phyloP scores from a whole-genome alignment of 192 early-diverging fungal genomes.

The Piromyces finnis region DNA sequence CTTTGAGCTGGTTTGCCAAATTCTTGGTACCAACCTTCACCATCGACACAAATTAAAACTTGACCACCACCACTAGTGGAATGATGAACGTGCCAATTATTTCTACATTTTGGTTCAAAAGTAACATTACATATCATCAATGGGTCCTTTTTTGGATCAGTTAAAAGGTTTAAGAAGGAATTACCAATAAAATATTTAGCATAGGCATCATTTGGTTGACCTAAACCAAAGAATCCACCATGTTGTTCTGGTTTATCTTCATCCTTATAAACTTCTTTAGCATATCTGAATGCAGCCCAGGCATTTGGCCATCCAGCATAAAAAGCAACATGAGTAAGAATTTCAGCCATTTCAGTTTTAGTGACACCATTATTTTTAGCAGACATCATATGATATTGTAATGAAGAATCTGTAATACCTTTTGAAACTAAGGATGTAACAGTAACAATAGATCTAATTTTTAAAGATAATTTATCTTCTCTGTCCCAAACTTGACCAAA shows the following conservation, averaged over 20 bases:
- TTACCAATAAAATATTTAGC: not conserved
- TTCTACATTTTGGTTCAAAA: not conserved
- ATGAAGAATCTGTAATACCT: not conserved
- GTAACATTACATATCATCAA: not conserved
- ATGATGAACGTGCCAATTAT: not conserved
- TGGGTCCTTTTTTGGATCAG: not conserved
- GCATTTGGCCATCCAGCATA: not conserved
- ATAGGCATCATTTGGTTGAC: not conserved
- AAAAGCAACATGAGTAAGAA: not conserved
- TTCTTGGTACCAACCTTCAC: not conserved
- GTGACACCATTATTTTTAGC: not conserved
- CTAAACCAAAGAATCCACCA: not conserved
- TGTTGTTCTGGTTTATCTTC: not conserved
- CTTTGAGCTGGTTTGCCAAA: not conserved
- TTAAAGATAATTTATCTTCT: not conserved
- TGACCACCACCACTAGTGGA: not conserved
- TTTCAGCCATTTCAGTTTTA: not conserved
- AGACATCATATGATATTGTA: not conserved
- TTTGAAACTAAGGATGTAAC: not conserved
- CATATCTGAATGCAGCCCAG: not conserved
- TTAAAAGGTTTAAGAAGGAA: not conserved
- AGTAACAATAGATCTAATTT: not conserved
- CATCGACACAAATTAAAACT: not conserved
- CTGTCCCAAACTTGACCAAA: not conserved
- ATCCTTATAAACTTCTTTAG: not conserved